A percentile compares a stretch with the other conserved stretches of the same genome.
phyloP scores from a whole-genome alignment of 139 green algal species.

The Desmodesmus armatus region DNA sequence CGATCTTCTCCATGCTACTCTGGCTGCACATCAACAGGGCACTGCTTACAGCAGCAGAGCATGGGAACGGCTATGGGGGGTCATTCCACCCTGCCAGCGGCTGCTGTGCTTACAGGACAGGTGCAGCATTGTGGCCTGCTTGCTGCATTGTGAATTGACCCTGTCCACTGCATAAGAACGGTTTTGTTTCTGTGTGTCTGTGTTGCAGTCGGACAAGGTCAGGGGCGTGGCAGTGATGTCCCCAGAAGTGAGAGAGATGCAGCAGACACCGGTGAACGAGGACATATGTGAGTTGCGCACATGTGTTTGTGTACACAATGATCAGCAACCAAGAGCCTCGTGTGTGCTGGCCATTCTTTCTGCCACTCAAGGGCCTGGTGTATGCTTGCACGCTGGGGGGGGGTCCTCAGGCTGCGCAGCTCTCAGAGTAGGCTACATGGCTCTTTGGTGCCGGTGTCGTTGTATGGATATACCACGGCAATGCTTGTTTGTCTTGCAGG shows the following conservation, averaged over 20 bases:
- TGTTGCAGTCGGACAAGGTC: constrained; percentile 16
- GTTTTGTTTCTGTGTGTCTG: too few species aligned
- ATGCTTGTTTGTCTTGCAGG: not conserved
- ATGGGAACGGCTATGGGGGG: too few species aligned
- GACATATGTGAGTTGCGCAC: constrained; percentile 1
- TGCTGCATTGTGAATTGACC: too few species aligned
- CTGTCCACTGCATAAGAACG: too few species aligned
- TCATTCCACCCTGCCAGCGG: too few species aligned
- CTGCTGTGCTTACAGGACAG: too few species aligned
- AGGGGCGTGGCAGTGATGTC: not conserved
- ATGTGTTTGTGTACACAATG: too few species aligned
- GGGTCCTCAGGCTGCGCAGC: not conserved
- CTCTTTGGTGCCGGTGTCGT: not conserved
- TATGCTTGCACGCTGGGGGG: not conserved
- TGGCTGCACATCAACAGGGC: too few species aligned
- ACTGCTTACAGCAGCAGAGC: too few species aligned
- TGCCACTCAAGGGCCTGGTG: not conserved
- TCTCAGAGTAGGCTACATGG: not conserved
- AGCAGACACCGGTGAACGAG: constrained; percentile 6
- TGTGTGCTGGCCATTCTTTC: not conserved
- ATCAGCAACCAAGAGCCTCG: too few species aligned
- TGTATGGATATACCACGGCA: not conserved
- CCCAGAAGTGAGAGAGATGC: constrained; percentile 2
- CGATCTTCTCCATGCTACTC: too few species aligned
- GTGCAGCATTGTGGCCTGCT: too few species aligned